Percentiles rank a stretch among this genome's conserved stretches.
Conservation (phyloP, 2,329 filamentous ascomycete species). For the Pezicula rhizophila region DNA sequence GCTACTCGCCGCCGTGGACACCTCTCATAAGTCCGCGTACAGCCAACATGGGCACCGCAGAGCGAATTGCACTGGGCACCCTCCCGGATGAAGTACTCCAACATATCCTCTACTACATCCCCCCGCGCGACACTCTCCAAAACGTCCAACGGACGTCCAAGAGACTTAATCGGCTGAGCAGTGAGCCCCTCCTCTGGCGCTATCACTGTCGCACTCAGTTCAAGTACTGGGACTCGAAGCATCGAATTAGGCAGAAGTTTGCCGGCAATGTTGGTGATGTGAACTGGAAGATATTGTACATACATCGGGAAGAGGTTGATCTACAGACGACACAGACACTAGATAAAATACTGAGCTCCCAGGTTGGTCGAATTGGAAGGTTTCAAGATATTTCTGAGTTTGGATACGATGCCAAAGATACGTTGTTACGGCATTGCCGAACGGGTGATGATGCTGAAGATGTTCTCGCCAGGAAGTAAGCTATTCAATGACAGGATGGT, state of each 20-base stretch:
- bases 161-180: constrained; percentile 58
- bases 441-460: constrained; percentile 55
- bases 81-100: constrained; percentile 79
- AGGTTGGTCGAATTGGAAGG: constrained; percentile 62
- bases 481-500: not conserved
- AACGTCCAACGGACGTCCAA: constrained; percentile 50
- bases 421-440: constrained; percentile 61
- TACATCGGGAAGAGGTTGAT: constrained; percentile 49
- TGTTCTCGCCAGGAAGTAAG: constrained; percentile 65
- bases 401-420: constrained; percentile 87
- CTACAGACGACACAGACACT: constrained; percentile 47
- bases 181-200: constrained; percentile 75
- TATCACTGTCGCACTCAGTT: constrained; percentile 65
- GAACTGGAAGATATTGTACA: constrained; percentile 70
- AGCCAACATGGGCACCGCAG: not conserved
- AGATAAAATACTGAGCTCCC: constrained; percentile 63
- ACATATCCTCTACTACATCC: constrained; percentile 61
- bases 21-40: too few species aligned
- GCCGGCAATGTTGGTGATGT: constrained; percentile 45
- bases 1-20: too few species aligned
- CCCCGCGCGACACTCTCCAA: constrained; percentile 47
- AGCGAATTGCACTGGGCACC: not conserved
- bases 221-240: constrained; percentile 66
- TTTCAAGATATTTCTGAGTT: constrained; percentile 64
- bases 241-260: constrained; percentile 54